These are phyloP conservation scores for Geosmithia flava DNA, from an alignment of 2,329 filamentous ascomycete species.

Conservation along the genomic window DNA sequence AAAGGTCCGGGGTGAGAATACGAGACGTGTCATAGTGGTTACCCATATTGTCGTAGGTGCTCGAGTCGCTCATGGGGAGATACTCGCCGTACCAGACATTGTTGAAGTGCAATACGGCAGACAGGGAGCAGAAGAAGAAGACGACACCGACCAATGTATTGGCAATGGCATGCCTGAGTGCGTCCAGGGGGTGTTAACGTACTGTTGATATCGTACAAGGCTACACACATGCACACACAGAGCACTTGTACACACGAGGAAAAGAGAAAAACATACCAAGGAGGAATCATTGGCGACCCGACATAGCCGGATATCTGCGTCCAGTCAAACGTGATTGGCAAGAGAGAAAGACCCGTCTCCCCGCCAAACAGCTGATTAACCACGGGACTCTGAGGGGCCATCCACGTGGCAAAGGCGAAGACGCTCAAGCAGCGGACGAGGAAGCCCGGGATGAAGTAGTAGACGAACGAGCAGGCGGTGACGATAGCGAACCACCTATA, in stretches of 20 bases:
- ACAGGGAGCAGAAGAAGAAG: constrained; percentile 49
- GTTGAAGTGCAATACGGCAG: constrained; percentile 50
- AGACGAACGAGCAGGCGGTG: constrained; percentile 44
- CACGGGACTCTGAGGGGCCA: constrained; percentile 53
- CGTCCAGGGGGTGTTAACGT: background rate
- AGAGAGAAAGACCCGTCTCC: constrained; percentile 50
- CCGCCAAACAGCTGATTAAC: constrained; percentile 66
- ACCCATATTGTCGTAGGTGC: constrained; percentile 61
- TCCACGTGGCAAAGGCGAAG: constrained; percentile 62
- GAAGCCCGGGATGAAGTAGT: constrained; percentile 59
- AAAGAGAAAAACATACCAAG: constrained; percentile 34
- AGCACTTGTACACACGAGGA: background rate
- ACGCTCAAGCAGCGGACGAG: constrained; percentile 57
- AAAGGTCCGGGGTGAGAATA: constrained; percentile 49
- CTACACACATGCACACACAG: background rate
- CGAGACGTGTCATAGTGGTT: constrained; percentile 48
- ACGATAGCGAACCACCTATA: constrained; percentile 52
- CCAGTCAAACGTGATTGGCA: constrained; percentile 70
- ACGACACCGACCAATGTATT: constrained; percentile 60
- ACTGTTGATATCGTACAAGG: constrained; percentile 1
- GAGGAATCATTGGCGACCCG: constrained; percentile 55
- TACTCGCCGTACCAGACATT: constrained; percentile 53
- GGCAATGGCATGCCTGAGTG: constrained; percentile 54
- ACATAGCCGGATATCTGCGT: constrained; percentile 58
- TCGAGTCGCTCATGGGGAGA: constrained; percentile 57